These are phyloP conservation scores for Aspergillus fructus DNA, from an alignment of 2,329 filamentous ascomycete species.

Conservation along the genomic window DNA sequence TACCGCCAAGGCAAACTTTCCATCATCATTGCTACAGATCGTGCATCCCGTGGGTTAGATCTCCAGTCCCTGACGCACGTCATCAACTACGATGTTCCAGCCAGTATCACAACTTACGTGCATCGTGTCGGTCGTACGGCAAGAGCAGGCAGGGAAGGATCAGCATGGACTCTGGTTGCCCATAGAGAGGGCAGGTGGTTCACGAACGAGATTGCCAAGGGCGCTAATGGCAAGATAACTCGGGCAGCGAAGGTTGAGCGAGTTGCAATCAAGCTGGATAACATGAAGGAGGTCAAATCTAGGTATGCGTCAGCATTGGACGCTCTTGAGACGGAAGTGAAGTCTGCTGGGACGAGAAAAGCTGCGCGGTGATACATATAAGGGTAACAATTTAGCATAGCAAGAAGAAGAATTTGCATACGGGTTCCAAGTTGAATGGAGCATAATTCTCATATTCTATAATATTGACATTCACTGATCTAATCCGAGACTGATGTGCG, in stretches of 20 bases:
- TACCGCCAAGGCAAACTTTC: conserved; percentile 64
- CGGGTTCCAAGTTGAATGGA: too few species aligned
- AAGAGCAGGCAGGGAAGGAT: conserved; percentile 70
- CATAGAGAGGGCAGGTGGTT: conserved; percentile 89
- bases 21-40: conserved; percentile 85
- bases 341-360: conserved; percentile 18
- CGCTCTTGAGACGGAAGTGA: conserved; percentile 39
- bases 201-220: conserved; percentile 73
- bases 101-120: conserved; percentile 77
- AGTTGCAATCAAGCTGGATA: conserved; percentile 30
- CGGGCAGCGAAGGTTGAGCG: conserved; percentile 29
- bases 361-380: neutral
- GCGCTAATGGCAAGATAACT: conserved; percentile 32
- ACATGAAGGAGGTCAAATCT: conserved; percentile 27
- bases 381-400: neutral
- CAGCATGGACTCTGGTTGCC: conserved; percentile 83
- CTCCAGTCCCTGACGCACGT: conserved; percentile 77
- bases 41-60: conserved; percentile 89
- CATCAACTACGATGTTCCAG: conserved; percentile 89
- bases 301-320: conserved; percentile 36
- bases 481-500: too few species aligned
- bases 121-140: conserved; percentile 92
- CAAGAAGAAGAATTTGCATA: too few species aligned
- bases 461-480: too few species aligned
- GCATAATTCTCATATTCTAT: too few species aligned